These are phyloP conservation scores for Ettlia oleoabundans DNA, from an alignment of 139 green algal genomes.

Conservation along the genomic window DNA sequence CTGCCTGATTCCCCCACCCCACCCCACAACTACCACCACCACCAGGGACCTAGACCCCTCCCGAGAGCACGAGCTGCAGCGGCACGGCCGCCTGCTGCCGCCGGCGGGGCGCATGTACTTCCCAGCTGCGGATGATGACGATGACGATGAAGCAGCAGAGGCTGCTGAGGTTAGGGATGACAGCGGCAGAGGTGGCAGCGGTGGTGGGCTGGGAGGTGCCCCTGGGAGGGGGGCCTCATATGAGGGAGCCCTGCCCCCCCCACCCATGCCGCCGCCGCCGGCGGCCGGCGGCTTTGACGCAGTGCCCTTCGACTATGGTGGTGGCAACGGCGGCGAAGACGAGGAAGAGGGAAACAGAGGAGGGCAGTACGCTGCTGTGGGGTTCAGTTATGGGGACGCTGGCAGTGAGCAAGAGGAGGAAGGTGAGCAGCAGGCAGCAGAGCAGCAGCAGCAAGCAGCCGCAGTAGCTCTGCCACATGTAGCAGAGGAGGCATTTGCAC, in stretches of 20 bases:
- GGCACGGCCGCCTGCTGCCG: slow-evolving; percentile 29
- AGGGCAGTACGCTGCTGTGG: slow-evolving; percentile 30
- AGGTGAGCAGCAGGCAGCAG: background rate
- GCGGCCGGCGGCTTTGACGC: background rate
- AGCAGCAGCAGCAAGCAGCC: slow-evolving; percentile 5
- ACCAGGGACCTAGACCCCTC: slow-evolving; percentile 28
- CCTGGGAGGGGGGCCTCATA: too few species aligned
- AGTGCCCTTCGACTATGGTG: slow-evolving; percentile 26
- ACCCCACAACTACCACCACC: background rate
- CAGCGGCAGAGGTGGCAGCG: too few species aligned
- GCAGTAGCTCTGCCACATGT: background rate
- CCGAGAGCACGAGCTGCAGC: slow-evolving; percentile 24
- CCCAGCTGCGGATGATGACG: too few species aligned
- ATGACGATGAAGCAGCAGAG: too few species aligned
- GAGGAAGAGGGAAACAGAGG: background rate
- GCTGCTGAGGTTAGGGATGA: too few species aligned
- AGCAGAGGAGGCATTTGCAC: slow-evolving; percentile 8
- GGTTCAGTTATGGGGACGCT: slow-evolving; percentile 35
- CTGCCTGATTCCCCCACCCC: background rate
- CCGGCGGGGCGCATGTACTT: background rate
- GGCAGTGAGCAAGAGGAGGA: background rate
- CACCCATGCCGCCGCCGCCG: slow-evolving; percentile 9
- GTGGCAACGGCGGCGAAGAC: background rate
- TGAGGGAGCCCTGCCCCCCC: background rate
- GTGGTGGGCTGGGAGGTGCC: too few species aligned